A percentile compares a stretch with the other conserved stretches of the same genome.
These are phyloP conservation scores for Panicum virgatum DNA, from an alignment of 202 grass and related monocot species.

Conservation along the genomic window DNA sequence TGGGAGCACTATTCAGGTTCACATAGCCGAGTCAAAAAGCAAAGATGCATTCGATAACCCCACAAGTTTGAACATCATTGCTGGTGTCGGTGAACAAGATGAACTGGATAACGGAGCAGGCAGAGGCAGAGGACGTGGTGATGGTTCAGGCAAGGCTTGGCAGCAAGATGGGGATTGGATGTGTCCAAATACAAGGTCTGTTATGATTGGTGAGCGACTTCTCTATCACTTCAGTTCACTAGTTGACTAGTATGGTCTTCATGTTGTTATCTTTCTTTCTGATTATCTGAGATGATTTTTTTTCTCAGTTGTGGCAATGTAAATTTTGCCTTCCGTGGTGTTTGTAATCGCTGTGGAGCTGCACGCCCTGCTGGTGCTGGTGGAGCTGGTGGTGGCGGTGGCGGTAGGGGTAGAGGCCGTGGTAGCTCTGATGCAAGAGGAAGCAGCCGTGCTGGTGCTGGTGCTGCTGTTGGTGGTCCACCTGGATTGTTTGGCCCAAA, in stretches of 20 bases:
- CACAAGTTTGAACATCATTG: conserved; percentile 18
- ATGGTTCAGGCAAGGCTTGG: conserved; percentile 68
- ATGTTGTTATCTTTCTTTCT: no score
- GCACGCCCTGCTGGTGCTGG: conserved; percentile 81
- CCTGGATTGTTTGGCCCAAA: conserved; percentile 96
- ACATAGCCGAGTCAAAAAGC: conserved; percentile 82
- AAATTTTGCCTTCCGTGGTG: no score
- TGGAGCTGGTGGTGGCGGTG: conserved; percentile 53
- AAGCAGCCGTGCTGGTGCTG: conserved; percentile 35
- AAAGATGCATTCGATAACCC: conserved; percentile 55
- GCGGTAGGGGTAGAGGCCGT: conserved; percentile 68
- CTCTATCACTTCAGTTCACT: no score
- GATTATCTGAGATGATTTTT: no score
- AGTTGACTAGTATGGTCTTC: no score
- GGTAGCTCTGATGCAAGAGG: conserved; percentile 49
- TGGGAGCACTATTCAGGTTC: conserved; percentile 73
- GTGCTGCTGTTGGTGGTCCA: conserved; percentile 59
- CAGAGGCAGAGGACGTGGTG: conserved; percentile 61
- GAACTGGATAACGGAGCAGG: conserved; percentile 46
- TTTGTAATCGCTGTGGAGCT: conserved; percentile 82
- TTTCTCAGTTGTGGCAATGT: no score
- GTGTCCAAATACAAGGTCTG: no score
- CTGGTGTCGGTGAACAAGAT: conserved; percentile 45
- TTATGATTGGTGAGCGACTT: no score
- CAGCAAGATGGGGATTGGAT: conserved; percentile 96